Evolutionary conservation across 108 stramenopile genomes (phyloP).

Genomic region (Cyclostephanos invisitatus): DNA sequence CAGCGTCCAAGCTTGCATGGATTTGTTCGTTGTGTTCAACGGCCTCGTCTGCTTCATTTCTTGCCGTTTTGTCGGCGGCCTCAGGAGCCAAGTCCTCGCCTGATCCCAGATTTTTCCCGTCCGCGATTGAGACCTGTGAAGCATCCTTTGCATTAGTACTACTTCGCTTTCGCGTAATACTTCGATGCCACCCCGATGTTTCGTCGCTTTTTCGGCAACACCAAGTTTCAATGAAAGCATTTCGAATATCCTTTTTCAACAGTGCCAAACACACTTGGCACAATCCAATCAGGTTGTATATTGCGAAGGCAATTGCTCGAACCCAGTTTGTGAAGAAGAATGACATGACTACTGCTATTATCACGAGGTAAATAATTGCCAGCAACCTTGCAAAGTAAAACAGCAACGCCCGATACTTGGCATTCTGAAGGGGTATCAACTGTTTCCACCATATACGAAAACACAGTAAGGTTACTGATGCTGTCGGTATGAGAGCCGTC

Average conservation of each 20-base stretch:
- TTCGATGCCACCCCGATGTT: background rate
- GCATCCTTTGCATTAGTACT: background rate
- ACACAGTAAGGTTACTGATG: conserved; percentile 13
- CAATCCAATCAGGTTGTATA: conserved; percentile 35
- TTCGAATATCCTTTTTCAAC: conserved; percentile 34
- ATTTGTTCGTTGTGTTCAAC: background rate
- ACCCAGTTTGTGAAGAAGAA: conserved; percentile 38
- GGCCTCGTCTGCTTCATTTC: conserved; percentile 4
- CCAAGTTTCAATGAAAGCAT: conserved; percentile 29
- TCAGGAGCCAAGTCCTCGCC: background rate
- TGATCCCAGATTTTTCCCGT: background rate
- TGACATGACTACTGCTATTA: conserved; percentile 27
- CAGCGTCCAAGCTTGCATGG: too few relatives aligned
- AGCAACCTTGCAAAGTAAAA: conserved; percentile 39
- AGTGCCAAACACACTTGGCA: conserved; percentile 33
- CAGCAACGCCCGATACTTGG: conserved; percentile 26
- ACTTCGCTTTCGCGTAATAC: background rate
- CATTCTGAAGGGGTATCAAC: conserved; percentile 23
- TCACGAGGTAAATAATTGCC: conserved; percentile 27
- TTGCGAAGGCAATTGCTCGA: conserved; percentile 33
- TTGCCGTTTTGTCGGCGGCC: background rate
- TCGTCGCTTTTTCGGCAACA: conserved; percentile 14
- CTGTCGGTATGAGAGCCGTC: conserved; percentile 30
- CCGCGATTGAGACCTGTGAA: background rate
- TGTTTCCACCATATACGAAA: conserved; percentile 38